Evolutionary conservation across 140 eudicot genomes (phyloP), one percentile per base, ranked within the genome.

Genomic region (Senecio squalidus): DNA sequence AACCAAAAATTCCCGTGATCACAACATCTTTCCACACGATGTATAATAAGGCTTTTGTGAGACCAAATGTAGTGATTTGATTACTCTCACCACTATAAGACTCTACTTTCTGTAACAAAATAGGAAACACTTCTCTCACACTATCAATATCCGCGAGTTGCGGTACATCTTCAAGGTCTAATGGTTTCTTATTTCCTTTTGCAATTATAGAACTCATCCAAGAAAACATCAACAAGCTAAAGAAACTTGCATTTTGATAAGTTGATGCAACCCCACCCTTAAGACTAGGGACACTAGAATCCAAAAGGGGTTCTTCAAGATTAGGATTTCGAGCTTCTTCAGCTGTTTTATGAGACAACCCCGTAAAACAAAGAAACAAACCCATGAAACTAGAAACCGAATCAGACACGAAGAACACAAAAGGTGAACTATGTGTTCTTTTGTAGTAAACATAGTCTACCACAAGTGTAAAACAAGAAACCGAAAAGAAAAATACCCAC

Each of bases 161-260:
- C 38, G 96, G 96, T 36, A 88, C 83, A 43, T 88, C 96, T 43
- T 79, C 92, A 22, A 84, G 88, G 78, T 84, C 85, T 72, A 88
- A 68, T 7, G 86, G 60, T 56, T 77, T 88, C 54, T 77, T 88
- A 53, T 61, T 39, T 43, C 96, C 96, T 26, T 71, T 62, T n/a
- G 88, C 72, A 46, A 88, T 62, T 34, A 88, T 52, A 44, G 85
- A 58, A 56, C 47, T 53, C 75, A 82, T 66, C 96, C 96, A 88
- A 30, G 82, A 75, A 78, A 87, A 83, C 20, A 82, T 70, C 54
- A 85, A 55, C 55, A 73, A 55, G 44, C 89, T 82, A 44, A 67
- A 69, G 46, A 80, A 31, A 46, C 83, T 71, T 57, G 89, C 89
- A 39, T 55, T 77, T 1, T 77, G 72, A 68, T 72, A 85, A 48